Evolutionary conservation across 768 basidiomycete genomes (phyloP), one percentile per base, ranked within the genome.

Genomic region (Fomitopsis serialis): DNA sequence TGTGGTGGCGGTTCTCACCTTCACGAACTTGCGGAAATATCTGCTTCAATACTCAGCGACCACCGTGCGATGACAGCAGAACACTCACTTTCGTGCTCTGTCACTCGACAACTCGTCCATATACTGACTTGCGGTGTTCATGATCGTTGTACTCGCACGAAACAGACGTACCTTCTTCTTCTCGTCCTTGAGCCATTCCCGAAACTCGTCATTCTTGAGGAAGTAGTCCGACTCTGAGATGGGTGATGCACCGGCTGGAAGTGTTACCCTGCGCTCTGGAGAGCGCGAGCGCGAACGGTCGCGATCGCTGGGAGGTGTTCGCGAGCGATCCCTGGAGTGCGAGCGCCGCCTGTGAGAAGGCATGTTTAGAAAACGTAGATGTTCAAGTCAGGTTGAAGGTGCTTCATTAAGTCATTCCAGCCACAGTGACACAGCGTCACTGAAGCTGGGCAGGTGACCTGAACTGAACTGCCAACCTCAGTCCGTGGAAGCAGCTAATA

Each of bases 21-120:
- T 89, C 37, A 93, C 84, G 63, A 98, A 97, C 70, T 94, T 96
- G 62, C 87, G 84, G 66, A 98, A 98, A 66, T 95, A 93, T 63
- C 89, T 91, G 48, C 54, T 23, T 52, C 54, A 64, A 60, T 48
- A 48, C 62, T 65, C 50, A 66, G 58, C 50, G 66, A 74, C 55
- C 72, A 68, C 49, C 55, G 48, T 36, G 58, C 55, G 50, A 54
- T 25, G 9, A 34, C 50, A 42, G 24, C 21, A 49, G 54, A 42
- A 43, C 19, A 60, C 80, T 66, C 65, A 87, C 82, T 82, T 87
- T 60, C 89, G 79, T 2, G 93, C 85, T 65, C 78, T 85, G 27
- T 94, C 91, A 24, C 90, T 83, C 17, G 85, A 84, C 52, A 97
- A 74, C 54, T 92, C 87, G 61, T 92, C 88, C 61, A 96, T 87